These are phyloP conservation scores for Stromatinia cepivora DNA, from an alignment of 2,329 filamentous ascomycete genomes.

Conservation along the genomic window DNA sequence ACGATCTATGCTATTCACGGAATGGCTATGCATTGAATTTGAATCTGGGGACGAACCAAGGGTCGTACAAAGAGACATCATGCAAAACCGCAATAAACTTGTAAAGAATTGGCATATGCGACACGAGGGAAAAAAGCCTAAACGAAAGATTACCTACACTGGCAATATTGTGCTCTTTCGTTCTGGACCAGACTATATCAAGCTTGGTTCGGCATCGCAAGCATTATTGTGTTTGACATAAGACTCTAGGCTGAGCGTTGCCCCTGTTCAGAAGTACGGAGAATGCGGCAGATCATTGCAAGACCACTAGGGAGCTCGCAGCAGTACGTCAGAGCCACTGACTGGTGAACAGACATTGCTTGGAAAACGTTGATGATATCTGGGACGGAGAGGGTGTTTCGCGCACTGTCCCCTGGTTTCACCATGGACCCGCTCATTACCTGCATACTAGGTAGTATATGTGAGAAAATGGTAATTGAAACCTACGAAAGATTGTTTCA, in stretches of 20 bases:
- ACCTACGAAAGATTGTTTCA: neutral
- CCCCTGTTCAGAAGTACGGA: constrained; percentile 1
- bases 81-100: neutral
- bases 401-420: constrained; percentile 22
- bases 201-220: constrained; percentile 3
- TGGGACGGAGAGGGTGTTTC: constrained; percentile 20
- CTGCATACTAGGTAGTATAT: neutral
- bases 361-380: constrained; percentile 16
- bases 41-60: constrained; percentile 16
- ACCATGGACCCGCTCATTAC: constrained; percentile 15
- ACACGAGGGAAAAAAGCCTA: neutral
- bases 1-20: constrained; percentile 16
- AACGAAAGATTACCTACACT: neutral
- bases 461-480: neutral
- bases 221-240: constrained; percentile 21
- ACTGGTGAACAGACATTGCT: constrained; percentile 12
- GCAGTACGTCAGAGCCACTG: neutral
- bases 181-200: constrained; percentile 2
- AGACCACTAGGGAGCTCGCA: neutral
- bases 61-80: neutral
- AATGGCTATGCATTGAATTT: constrained; percentile 8
- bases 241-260: constrained; percentile 9
- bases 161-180: neutral
- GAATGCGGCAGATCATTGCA: constrained; percentile 5
- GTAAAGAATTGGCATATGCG: constrained; percentile 12